Percentiles rank a stretch among this genome's conserved stretches.
Evolutionary conservation across 1,284 basidiomycete species (phyloP).

Genomic region (Paramarasmius palmivorus): DNA sequence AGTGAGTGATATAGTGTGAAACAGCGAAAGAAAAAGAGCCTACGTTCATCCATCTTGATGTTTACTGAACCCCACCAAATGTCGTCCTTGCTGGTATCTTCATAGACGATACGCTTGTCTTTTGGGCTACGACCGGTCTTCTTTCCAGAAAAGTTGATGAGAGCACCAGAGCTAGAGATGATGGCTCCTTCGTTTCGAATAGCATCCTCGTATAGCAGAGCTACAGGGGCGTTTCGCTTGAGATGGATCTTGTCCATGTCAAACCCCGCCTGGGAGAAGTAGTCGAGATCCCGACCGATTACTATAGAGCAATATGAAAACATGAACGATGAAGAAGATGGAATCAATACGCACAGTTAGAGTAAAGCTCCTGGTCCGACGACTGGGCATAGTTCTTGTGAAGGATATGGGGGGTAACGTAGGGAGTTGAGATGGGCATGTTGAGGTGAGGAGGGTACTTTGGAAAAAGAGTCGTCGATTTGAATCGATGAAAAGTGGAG

Average conservation of each 20-base stretch:
- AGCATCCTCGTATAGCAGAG: constrained; percentile 97
- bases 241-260: constrained; percentile 91
- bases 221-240: constrained; percentile 95
- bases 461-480: constrained; percentile 28
- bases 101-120: constrained; percentile 99
- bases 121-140: constrained; percentile 98
- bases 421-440: constrained; percentile 64
- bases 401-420: constrained; percentile 82
- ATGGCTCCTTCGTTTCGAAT: constrained; percentile 98
- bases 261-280: constrained; percentile 99
- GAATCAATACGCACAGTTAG: constrained; percentile 50
- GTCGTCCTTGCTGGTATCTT: constrained; percentile 96
- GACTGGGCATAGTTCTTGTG: constrained; percentile 81
- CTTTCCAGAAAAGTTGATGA: constrained; percentile 99
- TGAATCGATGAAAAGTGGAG: constrained; percentile 20
- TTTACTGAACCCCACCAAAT: constrained; percentile 99
- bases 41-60: constrained; percentile 98
- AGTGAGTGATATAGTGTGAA: constrained; percentile 2
- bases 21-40: constrained; percentile 32
- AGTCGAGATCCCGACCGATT: constrained; percentile 90
- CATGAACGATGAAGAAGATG: constrained; percentile 3
- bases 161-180: constrained; percentile 92
- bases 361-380: constrained; percentile 60
- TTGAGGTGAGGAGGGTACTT: constrained; percentile 41
- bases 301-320: constrained; percentile 43